Base-by-base conservation (phyloP, 1,284 basidiomycete genomes). In the Cryptococcus hybrid region DNA sequence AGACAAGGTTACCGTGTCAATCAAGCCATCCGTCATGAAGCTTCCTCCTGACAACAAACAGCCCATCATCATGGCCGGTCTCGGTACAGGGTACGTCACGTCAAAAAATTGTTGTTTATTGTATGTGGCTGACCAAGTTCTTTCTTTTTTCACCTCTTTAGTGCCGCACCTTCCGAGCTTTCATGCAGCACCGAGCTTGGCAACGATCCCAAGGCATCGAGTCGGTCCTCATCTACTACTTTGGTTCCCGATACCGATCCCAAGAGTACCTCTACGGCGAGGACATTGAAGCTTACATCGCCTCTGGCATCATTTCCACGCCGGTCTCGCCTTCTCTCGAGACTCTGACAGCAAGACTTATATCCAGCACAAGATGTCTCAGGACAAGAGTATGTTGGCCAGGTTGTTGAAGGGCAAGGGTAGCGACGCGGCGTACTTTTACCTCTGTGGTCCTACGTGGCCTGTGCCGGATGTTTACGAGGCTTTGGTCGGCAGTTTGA, bases 21-120 rank as follows among this genome's bases (percentile, higher is more conserved):
- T 99, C 80, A 97, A 97, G 80, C 96, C 96, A 18, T 95, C 92
- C 71, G 95, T 99, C 50, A 99, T 99, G 95, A 99, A 97, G 85
- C 82, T 96, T 8, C 95, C 96, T 57, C 88, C 89, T 3, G 83
- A 86, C 73, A 82, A 87, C 73, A 83, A 82, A 58, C 92, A 96
- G 76, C 95, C 95, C 49, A 84, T 99, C 78, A 96, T 99, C 80
- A 94, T 99, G 90, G 93, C 95, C 51, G 95, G 95, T 71, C 87
- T 99, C 46, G 96, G 95, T 56, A 99, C 96, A 1, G 95, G 94
- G 75, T 77, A 59, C 61, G 72, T 63, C 38, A 89, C 91, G 77
- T 18, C 18, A 24, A 56, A 18, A 3, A 11, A 11, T 43, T 35
- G 12, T 12, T 42, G 24, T 42, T 18, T 37, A 15, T 48, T 49